These are phyloP conservation scores for Akanthomyces lecanii DNA, from an alignment of 2,329 filamentous ascomycete genomes.

Conservation along the genomic window DNA sequence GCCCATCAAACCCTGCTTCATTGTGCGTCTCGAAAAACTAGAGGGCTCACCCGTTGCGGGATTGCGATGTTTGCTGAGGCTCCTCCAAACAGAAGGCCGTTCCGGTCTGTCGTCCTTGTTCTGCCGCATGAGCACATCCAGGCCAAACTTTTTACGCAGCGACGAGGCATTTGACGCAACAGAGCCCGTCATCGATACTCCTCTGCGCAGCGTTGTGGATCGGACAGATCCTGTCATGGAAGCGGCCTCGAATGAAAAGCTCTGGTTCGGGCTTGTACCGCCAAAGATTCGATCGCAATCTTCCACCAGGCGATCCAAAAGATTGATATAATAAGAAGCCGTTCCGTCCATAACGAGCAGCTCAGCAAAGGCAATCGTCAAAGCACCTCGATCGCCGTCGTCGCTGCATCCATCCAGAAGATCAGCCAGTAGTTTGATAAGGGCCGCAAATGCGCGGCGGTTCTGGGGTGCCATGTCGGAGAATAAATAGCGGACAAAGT, in stretches of 20 bases:
- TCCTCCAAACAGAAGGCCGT: conserved; percentile 76
- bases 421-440: conserved; percentile 82
- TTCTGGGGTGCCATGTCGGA: conserved; percentile 66
- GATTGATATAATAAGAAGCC: conserved; percentile 78
- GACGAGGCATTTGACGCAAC: conserved; percentile 84
- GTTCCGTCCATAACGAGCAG: conserved; percentile 73
- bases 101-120: conserved; percentile 71
- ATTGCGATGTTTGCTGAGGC: conserved; percentile 75
- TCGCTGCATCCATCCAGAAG: conserved; percentile 86
- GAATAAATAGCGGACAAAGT: conserved; percentile 63
- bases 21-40: conserved; percentile 62
- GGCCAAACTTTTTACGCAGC: conserved; percentile 76
- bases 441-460: conserved; percentile 71
- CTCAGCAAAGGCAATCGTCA: conserved; percentile 87
- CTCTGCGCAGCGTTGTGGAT: conserved; percentile 46
- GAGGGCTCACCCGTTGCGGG: conserved; percentile 55
- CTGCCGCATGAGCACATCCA: conserved; percentile 70
- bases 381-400: conserved; percentile 80
- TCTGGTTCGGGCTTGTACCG: conserved; percentile 44
- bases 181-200: conserved; percentile 66
- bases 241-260: conserved; percentile 32
- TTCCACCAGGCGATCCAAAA: conserved; percentile 83
- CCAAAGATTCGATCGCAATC: conserved; percentile 89
- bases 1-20: conserved; percentile 71
- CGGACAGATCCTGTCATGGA: conserved; percentile 56